Evolutionary conservation across 345 rosid genomes (phyloP), one percentile per base, ranked within the genome.

Genomic region (Cardamine chenopodiifolia): DNA sequence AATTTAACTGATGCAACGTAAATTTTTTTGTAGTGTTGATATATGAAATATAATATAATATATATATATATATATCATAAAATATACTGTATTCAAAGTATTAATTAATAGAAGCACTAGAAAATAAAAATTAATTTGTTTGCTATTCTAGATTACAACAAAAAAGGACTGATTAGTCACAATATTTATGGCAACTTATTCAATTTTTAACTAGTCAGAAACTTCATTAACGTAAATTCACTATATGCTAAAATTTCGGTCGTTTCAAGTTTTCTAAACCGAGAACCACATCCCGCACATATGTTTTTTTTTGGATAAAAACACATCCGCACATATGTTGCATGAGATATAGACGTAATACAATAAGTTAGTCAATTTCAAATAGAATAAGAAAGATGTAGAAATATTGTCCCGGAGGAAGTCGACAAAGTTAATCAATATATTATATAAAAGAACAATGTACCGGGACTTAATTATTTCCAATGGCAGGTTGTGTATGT

Each of bases 371-470:
- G 26, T 49, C 44, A 20, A 59, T 23, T 47, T 67, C 32, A 37
- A 66, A 50, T 75, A 68, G 15, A 58, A 68, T 29, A 75, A 39
- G 62, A 39, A 74, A 66, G 73, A 59, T 59, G 68, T 68, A 49
- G 61, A 75, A 56, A 74, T 28, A 67, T 74, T 74, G 78, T 74
- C 61, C 18, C 11, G 45, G n/a, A 67, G 45, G 55, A 60, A 60
- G 70, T 68, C 73, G 69, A 68, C 79, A 75, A 68, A 75, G 18
- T 48, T 68, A 50, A 68, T 75, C 73, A 68, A 75, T 3, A 47
- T 37, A 67, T 48, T 48, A 58, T 67, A 75, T 48, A 59, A 68
- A 29, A 7, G 48, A 67, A 39, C 79, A 67, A 39, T 75, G 73
- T 19, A 75, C 47, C 68, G 47, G 35, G 79, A 50, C 79, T 50